phyloP scores from a whole-genome alignment of 257 asterid genomes.

The Linderniella brevidens region DNA sequence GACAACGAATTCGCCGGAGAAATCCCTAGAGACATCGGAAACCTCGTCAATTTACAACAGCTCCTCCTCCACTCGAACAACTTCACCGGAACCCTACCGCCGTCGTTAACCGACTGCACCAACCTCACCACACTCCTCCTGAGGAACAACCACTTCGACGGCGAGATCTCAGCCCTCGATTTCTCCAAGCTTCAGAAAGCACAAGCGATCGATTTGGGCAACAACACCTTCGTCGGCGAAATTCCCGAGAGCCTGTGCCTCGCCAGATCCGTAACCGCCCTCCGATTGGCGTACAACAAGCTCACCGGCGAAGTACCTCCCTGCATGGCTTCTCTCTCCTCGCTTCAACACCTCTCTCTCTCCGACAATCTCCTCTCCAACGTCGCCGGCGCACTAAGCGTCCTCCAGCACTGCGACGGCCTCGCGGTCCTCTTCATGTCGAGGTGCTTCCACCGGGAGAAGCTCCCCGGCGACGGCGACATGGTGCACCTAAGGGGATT shows the following conservation, averaged over 20 bases:
- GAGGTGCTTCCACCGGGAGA: constrained; percentile 27
- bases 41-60: constrained; percentile 20
- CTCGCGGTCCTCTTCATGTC: constrained; percentile 33
- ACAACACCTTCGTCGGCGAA: constrained; percentile 26
- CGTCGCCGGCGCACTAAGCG: constrained; percentile 20
- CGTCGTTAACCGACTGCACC: constrained; percentile 27
- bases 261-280: constrained; percentile 22
- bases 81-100: constrained; percentile 27
- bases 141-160: constrained; percentile 29
- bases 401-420: constrained; percentile 21
- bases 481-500: constrained; percentile 13
- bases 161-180: constrained; percentile 27
- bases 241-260: constrained; percentile 28
- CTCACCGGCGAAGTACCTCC: constrained; percentile 29
- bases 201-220: constrained; percentile 29
- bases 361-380: constrained; percentile 24
- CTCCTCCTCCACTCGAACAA: constrained; percentile 36
- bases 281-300: constrained; percentile 28
- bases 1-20: constrained; percentile 20
- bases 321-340: constrained; percentile 21
- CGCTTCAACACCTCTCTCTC: constrained; percentile 22
- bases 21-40: constrained; percentile 22
- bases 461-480: constrained; percentile 19
- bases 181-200: constrained; percentile 24
- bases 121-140: constrained; percentile 26